Evolutionary conservation across 345 rosid genomes (phyloP).

Genomic region (Acer campestre): DNA sequence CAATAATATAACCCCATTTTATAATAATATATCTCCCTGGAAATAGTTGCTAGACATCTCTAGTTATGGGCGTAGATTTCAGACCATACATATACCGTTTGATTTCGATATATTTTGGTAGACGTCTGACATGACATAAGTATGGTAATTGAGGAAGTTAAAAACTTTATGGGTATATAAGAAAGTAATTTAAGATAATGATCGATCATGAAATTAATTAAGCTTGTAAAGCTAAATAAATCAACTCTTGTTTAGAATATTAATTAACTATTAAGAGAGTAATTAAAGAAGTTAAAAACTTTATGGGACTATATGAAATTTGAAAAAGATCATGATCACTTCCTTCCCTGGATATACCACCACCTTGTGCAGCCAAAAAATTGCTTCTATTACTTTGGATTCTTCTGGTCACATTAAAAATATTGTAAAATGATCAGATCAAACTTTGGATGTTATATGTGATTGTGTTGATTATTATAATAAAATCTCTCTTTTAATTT

Average conservation of each 20-base stretch:
- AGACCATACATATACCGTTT: too few relatives aligned
- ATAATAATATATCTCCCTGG: too few relatives aligned
- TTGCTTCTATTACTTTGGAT: conserved; percentile 24
- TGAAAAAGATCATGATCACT: neutral
- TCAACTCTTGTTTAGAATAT: neutral
- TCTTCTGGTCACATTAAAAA: conserved; percentile 10
- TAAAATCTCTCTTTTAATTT: neutral
- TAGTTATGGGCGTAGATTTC: too few relatives aligned
- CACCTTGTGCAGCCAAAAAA: conserved; percentile 34
- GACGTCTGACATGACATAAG: too few relatives aligned
- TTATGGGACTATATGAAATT: too few relatives aligned
- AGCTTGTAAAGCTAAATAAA: neutral
- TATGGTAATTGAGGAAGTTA: too few relatives aligned
- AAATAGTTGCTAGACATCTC: too few relatives aligned
- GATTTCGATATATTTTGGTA: too few relatives aligned
- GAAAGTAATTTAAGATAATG: too few relatives aligned
- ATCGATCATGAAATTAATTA: too few relatives aligned
- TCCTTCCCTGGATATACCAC: neutral
- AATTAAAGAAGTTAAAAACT: neutral
- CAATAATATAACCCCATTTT: too few relatives aligned
- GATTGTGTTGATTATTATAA: conserved; percentile 12
- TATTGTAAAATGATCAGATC: conserved; percentile 19
- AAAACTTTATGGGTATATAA: too few relatives aligned
- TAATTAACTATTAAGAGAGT: neutral
- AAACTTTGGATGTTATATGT: conserved; percentile 35